Evolutionary conservation across 495 filamentous ascomycete species (phyloP), one percentile per base, ranked within the genome.

Genomic region (Xylaria cubensis): DNA sequence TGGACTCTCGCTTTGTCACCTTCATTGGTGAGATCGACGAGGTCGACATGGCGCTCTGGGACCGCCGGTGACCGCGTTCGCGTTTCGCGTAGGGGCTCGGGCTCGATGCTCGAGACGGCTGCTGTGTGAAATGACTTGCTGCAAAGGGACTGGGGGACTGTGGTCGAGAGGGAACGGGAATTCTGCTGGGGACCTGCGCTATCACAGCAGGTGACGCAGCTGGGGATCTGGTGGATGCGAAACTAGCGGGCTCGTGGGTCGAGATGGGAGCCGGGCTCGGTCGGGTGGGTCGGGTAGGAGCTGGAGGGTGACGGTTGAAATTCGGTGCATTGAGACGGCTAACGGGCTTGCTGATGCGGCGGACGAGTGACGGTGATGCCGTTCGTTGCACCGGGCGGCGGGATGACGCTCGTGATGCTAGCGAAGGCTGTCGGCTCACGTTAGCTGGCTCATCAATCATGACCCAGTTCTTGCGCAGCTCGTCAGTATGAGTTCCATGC

Each of bases 391-490:
- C 59, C 4, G 56, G n/a, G 19, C 64, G 46, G 36, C 51, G 46
- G 51, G 74, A 59, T 10, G 73, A 46, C 24, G 76, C 71, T 72
- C 59, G 70, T 9, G 77, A 74, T 55, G 76, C 70, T 1, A 48
- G 72, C 34, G 73, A 73, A n/a, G 71, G 69, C 64, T 69, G 74
- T 46, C 74, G 68, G n/a, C 29, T 50, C 63, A 69, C 69, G 46
- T 72, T 67, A 17, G 74, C 67, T 64, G 71, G 78, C 36, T 82
- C 80, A 51, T 86, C 86, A n/a, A 97, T 89, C 70, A 97, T 83
- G 12, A 97, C 91, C 93, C 93, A 97, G 75, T 86, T 91, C 72
- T 84, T 87, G 67, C 83, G 84, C 53, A 89, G 84, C 66, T 90
- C 91, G 39, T 88, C 89, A 72, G 80, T 82, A 32, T 70, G 68